phyloP scores from a whole-genome alignment of 805 yeast genomes.

The Candida michaelii region DNA sequence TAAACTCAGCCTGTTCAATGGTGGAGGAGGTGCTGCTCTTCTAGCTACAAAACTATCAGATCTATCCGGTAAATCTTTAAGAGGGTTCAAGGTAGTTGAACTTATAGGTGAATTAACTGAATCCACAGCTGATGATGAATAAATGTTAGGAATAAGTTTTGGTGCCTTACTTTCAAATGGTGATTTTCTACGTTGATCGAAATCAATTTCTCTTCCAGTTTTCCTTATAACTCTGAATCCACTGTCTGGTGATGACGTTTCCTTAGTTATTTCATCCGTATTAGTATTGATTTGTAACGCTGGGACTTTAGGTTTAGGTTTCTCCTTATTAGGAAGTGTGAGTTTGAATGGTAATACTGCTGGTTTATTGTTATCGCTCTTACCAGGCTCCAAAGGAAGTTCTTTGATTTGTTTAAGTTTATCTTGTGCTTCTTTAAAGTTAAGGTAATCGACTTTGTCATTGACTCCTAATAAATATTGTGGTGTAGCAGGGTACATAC shows the following conservation, averaged over 20 bases:
- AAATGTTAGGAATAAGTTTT: slow-evolving; percentile 35
- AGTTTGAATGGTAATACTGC: slow-evolving; percentile 12
- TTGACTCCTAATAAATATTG: slow-evolving; percentile 53
- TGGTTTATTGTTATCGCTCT: not conserved
- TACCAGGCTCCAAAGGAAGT: not conserved
- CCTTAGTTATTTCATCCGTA: not conserved
- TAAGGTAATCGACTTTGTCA: slow-evolving; percentile 51
- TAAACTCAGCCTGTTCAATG: slow-evolving; percentile 25
- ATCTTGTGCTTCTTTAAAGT: slow-evolving; percentile 46
- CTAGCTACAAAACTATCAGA: slow-evolving; percentile 54
- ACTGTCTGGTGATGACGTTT: slow-evolving; percentile 1
- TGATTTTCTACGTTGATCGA: slow-evolving; percentile 74
- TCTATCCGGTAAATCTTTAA: slow-evolving; percentile 22
- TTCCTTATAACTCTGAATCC: slow-evolving; percentile 66
- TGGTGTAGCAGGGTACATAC: slow-evolving; percentile 64
- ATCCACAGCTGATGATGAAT: slow-evolving; percentile 32
- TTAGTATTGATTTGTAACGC: slow-evolving; percentile 15
- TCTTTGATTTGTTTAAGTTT: slow-evolving; percentile 19
- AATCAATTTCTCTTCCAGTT: slow-evolving; percentile 72
- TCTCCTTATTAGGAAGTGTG: slow-evolving; percentile 12
- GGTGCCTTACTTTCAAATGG: slow-evolving; percentile 58
- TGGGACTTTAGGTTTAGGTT: slow-evolving; percentile 13
- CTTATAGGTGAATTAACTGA: slow-evolving; percentile 31
- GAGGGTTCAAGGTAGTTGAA: slow-evolving; percentile 33
- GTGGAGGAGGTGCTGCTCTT: slow-evolving; percentile 73